Conservation (phyloP, 2,329 filamentous ascomycete species). For the Thielaviopsis cerberus region DNA sequence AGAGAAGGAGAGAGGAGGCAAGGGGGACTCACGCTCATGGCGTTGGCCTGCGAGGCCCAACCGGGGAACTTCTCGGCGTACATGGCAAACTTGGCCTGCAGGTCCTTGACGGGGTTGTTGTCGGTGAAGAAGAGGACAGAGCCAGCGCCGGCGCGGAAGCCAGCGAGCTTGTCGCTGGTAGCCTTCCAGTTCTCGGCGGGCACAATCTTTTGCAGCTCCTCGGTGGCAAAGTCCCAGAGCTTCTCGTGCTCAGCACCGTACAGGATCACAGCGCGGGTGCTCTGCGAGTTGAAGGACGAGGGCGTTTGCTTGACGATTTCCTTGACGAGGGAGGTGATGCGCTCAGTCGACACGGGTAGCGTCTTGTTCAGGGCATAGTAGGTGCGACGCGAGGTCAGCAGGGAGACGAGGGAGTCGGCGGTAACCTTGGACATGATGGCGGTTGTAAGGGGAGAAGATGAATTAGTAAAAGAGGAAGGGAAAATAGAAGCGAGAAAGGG, state of each 20-base stretch:
- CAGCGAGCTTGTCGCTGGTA: conserved; percentile 26
- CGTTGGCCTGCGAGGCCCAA: conserved; percentile 61
- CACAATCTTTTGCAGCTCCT: conserved; percentile 49
- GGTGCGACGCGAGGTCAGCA: conserved; percentile 49
- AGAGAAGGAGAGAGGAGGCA: background rate
- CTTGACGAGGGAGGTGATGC: conserved; percentile 47
- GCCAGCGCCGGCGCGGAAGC: conserved; percentile 56
- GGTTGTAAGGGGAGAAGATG: conserved; percentile 11
- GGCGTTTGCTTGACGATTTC: conserved; percentile 51
- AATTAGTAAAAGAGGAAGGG: background rate
- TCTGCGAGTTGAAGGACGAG: conserved; percentile 77
- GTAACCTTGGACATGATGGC: conserved; percentile 25
- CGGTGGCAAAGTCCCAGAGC: conserved; percentile 60
- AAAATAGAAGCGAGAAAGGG: background rate
- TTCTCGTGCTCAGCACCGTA: conserved; percentile 69
- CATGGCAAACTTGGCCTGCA: conserved; percentile 49
- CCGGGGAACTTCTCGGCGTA: conserved; percentile 65
- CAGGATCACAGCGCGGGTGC: conserved; percentile 59
- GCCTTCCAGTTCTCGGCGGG: conserved; percentile 41
- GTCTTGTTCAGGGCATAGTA: conserved; percentile 50
- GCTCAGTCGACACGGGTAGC: conserved; percentile 34
- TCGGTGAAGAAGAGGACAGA: conserved; percentile 83
- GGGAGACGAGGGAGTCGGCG: conserved; percentile 34
- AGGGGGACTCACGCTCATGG: conserved; percentile 38
- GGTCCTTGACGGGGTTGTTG: conserved; percentile 41